Evolutionary conservation across 2,329 filamentous ascomycete species (phyloP), one percentile per base, ranked within the genome.

Genomic region (Trichoderma endophyticum): DNA sequence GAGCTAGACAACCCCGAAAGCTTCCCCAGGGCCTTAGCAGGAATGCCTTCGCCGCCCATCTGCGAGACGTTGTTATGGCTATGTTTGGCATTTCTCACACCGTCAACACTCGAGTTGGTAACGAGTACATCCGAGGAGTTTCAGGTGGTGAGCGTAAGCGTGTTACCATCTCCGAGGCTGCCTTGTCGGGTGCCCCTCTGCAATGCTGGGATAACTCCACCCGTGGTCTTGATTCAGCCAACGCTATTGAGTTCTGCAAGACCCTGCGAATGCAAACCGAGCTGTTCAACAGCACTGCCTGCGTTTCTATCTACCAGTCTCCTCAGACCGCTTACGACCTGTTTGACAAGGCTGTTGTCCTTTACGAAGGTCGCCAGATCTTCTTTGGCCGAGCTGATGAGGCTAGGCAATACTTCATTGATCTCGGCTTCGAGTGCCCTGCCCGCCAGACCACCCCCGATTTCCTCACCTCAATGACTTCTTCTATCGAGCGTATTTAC

Each of bases 61-160:
- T 92, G 74, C 87, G 90, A 36, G 91, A 93, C 79, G 90, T 93
- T 57, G 87, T 91, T 74, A 92, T 93, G 91, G 91, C 91, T 76
- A 89, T 92, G 82, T 93, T 92, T 74, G 92, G 92, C 74, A 92
- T 93, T 75, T 86, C 87, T 15, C 92, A 94, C 81, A 93, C 91
- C 1, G 79, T 90, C 78, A 90, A 93, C 82, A 93, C 91, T 3
- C 85, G 87, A 18, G 91, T 94, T 26, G 92, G 92, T 63, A 93
- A 93, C 81, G 91, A 93, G 80, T 93, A 89, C 78, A 84, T 93
- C 34, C 90, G 92, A 72, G 92, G 92, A 80, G 91, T 94, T 11
- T 91, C 89, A 32, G 92, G 92, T 78, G 92, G 92, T 78, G 91
- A 94, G 84, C 86, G 90, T 67, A 90, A 90, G 83, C 87, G 90